phyloP scores from a whole-genome alignment of 495 filamentous ascomycete genomes.

The Trichocladium uniseriatum region DNA sequence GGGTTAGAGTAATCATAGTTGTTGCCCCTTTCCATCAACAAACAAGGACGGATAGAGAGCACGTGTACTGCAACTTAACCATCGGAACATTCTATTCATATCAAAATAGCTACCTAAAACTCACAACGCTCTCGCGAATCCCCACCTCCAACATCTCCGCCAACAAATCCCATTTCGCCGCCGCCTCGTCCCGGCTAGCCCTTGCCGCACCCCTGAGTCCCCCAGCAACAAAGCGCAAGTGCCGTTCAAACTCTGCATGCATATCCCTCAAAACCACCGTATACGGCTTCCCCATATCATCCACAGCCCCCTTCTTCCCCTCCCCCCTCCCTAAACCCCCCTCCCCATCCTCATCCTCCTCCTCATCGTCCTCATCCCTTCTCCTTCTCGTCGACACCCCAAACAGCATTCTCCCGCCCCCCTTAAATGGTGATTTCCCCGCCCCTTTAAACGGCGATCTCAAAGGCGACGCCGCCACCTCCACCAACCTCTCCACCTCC shows the following conservation, averaged over 20 bases:
- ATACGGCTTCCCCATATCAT: constrained; percentile 24
- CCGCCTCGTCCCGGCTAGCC: constrained; percentile 42
- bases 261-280: constrained; percentile 34
- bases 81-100: too few relatives aligned
- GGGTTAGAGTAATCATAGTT: neutral
- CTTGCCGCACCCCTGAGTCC: constrained; percentile 50
- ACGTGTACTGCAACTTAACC: too few relatives aligned
- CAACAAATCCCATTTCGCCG: constrained; percentile 48
- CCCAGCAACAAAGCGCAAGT: constrained; percentile 44
- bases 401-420: neutral
- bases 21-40: neutral
- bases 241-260: constrained; percentile 39
- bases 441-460: neutral
- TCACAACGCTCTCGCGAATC: constrained; percentile 12
- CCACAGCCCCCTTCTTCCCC: neutral
- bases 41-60: too few relatives aligned
- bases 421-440: neutral
- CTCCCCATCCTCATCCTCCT: constrained; percentile 27
- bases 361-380: constrained; percentile 28
- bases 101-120: neutral
- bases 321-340: neutral
- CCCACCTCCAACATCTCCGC: constrained; percentile 51
- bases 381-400: constrained; percentile 5
- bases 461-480: constrained; percentile 19
- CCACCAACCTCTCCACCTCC: constrained; percentile 28